phyloP scores from a whole-genome alignment of 345 rosid species.

The Aegle marmelos region DNA sequence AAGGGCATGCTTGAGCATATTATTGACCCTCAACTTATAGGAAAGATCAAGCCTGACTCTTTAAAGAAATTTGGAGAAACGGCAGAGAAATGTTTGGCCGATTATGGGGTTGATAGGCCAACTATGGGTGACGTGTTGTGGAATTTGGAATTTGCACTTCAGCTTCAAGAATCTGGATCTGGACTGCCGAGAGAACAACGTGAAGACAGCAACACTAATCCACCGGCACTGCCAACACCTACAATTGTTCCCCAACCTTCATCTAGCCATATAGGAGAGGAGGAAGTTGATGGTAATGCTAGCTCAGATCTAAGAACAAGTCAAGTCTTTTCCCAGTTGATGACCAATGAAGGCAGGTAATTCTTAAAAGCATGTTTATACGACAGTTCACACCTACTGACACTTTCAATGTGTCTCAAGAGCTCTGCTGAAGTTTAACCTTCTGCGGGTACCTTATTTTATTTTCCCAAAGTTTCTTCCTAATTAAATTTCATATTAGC shows the following conservation, averaged over 20 bases:
- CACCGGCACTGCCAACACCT: constrained; percentile 14
- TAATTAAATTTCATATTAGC: background rate
- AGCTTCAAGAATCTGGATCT: constrained; percentile 63
- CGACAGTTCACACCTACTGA: background rate
- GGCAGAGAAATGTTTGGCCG: constrained; percentile 94
- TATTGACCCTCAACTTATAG: constrained; percentile 64
- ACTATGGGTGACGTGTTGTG: constrained; percentile 90
- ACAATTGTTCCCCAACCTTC: constrained; percentile 22
- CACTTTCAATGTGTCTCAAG: background rate
- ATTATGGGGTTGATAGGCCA: constrained; percentile 93
- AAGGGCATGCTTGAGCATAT: constrained; percentile 74
- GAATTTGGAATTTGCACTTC: constrained; percentile 80
- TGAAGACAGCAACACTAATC: constrained; percentile 20
- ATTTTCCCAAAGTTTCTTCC: background rate
- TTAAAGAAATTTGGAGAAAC: constrained; percentile 86
- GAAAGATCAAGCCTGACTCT: constrained; percentile 60
- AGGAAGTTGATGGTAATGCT: constrained; percentile 35
- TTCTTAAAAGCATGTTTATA: background rate
- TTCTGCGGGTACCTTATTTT: no score
- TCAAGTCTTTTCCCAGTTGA: constrained; percentile 83
- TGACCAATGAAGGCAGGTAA: constrained; percentile 80
- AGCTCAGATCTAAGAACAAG: constrained; percentile 57
- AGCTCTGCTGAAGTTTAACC: background rate
- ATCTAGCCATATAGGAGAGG: constrained; percentile 22
- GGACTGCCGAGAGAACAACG: constrained; percentile 33